A percentile compares a stretch with the other conserved stretches of the same genome.
Evolutionary conservation across 1,284 basidiomycete species (phyloP).

Genomic region (Bondarzewia mesenterica): DNA sequence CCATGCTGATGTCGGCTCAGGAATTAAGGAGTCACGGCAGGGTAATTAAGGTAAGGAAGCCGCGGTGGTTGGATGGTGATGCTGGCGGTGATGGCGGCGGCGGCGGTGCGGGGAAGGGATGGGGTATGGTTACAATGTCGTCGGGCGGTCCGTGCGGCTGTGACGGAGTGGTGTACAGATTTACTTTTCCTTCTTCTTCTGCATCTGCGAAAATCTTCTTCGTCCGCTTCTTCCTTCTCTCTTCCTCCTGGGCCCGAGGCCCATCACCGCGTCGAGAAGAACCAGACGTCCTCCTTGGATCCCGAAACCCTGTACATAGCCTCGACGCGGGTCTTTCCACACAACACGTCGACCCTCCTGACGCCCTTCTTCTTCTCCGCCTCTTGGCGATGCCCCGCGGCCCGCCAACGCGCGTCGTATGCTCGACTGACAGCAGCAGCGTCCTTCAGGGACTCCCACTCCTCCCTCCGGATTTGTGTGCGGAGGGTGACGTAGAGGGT

Average conservation of each 20-base stretch:
- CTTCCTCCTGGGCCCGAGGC: background rate
- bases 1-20: background rate
- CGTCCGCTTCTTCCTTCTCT: background rate
- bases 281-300: slow-evolving; percentile 9
- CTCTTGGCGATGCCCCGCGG: background rate
- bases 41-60: background rate
- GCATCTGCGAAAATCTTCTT: background rate
- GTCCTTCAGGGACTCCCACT: slow-evolving; percentile 6
- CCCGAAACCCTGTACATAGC: slow-evolving; percentile 7
- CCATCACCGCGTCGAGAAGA: slow-evolving; percentile 8
- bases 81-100: no score
- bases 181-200: background rate
- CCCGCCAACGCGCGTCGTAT: slow-evolving; percentile 5
- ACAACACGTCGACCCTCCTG: slow-evolving; percentile 8
- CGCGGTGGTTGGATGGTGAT: background rate
- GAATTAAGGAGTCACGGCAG: background rate
- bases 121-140: background rate
- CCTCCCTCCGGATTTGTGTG: background rate
- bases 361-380: slow-evolving; percentile 8
- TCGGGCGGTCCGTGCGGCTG: background rate
- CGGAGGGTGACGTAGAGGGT: slow-evolving; percentile 7
- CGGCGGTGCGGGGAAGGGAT: background rate
- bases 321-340: background rate
- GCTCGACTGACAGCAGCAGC: background rate
- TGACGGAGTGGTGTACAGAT: background rate